These are phyloP conservation scores for Fusarium avenaceum DNA, from an alignment of 2,329 filamentous ascomycete genomes.

Conservation along the genomic window DNA sequence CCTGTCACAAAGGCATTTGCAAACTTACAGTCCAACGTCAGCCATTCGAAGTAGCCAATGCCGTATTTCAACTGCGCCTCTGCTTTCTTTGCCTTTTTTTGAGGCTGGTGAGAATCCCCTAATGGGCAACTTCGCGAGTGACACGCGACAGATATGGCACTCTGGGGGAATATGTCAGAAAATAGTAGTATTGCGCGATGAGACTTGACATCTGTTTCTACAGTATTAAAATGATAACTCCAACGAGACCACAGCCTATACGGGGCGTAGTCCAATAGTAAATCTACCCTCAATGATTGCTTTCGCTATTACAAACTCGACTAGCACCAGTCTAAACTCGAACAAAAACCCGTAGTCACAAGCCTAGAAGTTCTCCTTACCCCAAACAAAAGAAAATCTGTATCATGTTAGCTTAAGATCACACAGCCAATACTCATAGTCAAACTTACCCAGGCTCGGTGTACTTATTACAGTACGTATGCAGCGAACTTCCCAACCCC, in stretches of 20 bases:
- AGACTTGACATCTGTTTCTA: slow-evolving; percentile 32
- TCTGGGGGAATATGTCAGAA: slow-evolving; percentile 2
- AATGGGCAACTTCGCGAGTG: neutral
- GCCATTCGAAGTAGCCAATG: slow-evolving; percentile 9
- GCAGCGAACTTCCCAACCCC: slow-evolving; percentile 79
- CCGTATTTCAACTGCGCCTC: slow-evolving; percentile 16
- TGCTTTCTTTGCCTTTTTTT: neutral
- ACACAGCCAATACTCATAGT: slow-evolving; percentile 9
- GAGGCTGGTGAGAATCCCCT: slow-evolving; percentile 11
- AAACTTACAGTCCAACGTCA: slow-evolving; percentile 26
- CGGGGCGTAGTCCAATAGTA: slow-evolving; percentile 13
- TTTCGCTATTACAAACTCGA: slow-evolving; percentile 33
- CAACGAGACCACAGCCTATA: slow-evolving; percentile 23
- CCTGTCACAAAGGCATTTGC: neutral
- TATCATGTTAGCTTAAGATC: slow-evolving; percentile 47
- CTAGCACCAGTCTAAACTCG: slow-evolving; percentile 8
- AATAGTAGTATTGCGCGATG: slow-evolving; percentile 23
- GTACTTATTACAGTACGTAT: slow-evolving; percentile 90
- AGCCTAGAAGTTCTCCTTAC: slow-evolving; percentile 71
- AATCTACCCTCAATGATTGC: slow-evolving; percentile 27
- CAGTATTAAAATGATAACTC: slow-evolving; percentile 40
- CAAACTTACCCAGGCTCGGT: slow-evolving; percentile 78
- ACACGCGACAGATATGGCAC: neutral
- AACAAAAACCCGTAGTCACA: slow-evolving; percentile 7
- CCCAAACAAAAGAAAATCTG: slow-evolving; percentile 76